Base-by-base conservation (phyloP, 2,329 filamentous ascomycete genomes). In the Penicillium sp. region DNA sequence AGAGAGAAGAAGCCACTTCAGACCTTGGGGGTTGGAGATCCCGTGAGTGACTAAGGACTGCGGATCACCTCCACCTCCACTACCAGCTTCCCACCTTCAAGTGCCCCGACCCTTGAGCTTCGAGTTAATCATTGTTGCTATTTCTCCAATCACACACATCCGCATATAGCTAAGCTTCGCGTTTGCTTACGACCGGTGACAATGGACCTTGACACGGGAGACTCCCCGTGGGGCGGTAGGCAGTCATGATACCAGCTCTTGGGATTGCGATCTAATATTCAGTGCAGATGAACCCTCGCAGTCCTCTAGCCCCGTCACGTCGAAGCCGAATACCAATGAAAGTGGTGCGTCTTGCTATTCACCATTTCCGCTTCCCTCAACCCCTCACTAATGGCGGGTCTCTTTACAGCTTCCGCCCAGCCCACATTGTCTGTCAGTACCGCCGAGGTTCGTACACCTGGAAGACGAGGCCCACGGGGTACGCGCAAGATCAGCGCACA, bases 401-500 rank as follows among this genome's bases (percentile, higher is more conserved):
- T 56, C 48, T 51, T 58, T 57, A 47, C 61, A 67, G 65, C 65
- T 49, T 53, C 65, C 56, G 60, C 64, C 42, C 62, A 65, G 58
- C 34, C 68, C 53, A 60, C 62, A 69, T 71, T 62, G 60, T 68
- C 66, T 58, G 46, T 70, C 62, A 63, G 72, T 58, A 61, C 75
- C 38, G 71, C 72, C 55, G 71, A 76, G 29, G 71, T 77, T 42
- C 77, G 76, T 58, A 76, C 79, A 29, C 74, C 78, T 43, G 74
- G 72, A 47, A 74, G 71, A 57, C 76, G 79, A 67, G 79, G 74
- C 41, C 77, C 79, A 15, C 75, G 81, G 58, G 74, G 74, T n/a
- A 75, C 77, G 49, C 79, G 81, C 55, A 82, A 83, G 66, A 78
- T 85, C 65, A 82, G 76, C 65, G 79, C 79, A 33, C 82, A 85